Conservation (phyloP, 1,284 basidiomycete genomes). For the Gymnopus androsaceus region DNA sequence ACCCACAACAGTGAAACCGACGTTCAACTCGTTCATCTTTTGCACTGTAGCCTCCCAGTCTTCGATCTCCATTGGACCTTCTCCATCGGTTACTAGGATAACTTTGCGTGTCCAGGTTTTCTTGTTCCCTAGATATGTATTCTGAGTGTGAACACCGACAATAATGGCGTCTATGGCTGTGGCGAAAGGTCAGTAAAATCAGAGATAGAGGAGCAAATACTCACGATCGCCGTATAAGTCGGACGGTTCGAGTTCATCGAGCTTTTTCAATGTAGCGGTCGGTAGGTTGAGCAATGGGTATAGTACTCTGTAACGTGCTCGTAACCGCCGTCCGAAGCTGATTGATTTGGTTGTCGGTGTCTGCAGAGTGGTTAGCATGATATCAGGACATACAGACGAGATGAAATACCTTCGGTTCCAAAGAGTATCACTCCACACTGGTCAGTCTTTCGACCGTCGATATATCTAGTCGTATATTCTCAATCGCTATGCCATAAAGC, state of each 20-base stretch:
- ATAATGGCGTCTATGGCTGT: conserved; percentile 86
- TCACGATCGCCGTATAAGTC: conserved; percentile 67
- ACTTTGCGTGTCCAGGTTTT: conserved; percentile 82
- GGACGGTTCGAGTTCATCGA: conserved; percentile 67
- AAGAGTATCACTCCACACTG: conserved; percentile 86
- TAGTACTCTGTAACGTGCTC: conserved; percentile 77
- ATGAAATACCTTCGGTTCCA: conserved; percentile 67
- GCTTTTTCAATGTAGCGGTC: conserved; percentile 71
- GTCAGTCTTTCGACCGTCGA: conserved; percentile 87
- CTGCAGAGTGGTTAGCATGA: conserved; percentile 32
- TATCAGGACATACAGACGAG: conserved; percentile 10
- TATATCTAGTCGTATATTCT: conserved; percentile 63
- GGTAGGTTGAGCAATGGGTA: conserved; percentile 80
- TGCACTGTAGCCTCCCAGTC: conserved; percentile 72
- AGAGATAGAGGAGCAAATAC: conserved; percentile 26
- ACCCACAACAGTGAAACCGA: conserved; percentile 71
- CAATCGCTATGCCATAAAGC: neutral
- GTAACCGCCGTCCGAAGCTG: conserved; percentile 67
- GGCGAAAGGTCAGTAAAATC: conserved; percentile 1
- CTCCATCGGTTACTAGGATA: conserved; percentile 80
- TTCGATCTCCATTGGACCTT: conserved; percentile 68
- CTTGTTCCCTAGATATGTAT: conserved; percentile 60
- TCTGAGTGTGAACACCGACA: conserved; percentile 81
- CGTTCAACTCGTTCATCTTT: conserved; percentile 65
- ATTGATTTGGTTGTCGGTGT: conserved; percentile 77